These are phyloP conservation scores for Corylus heterophylla DNA, from an alignment of 306 rosid genomes.

Conservation along the genomic window DNA sequence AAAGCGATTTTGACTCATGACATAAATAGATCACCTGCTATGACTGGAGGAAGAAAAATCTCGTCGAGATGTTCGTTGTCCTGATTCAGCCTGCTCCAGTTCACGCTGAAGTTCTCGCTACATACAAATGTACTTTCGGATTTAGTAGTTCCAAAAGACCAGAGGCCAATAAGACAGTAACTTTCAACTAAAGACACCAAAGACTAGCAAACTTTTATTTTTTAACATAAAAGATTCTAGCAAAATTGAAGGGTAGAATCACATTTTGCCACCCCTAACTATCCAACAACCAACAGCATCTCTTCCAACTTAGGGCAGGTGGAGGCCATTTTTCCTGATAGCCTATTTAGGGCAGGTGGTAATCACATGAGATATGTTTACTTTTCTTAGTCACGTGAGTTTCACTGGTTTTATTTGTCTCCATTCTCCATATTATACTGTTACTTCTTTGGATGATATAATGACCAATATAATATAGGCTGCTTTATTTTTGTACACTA, in stretches of 20 bases:
- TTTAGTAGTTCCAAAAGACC: conserved; percentile 7
- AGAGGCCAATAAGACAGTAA: neutral
- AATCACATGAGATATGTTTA: neutral
- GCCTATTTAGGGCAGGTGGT: neutral
- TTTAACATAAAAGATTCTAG: neutral
- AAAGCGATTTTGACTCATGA: conserved; percentile 5
- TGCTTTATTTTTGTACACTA: neutral
- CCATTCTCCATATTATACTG: neutral
- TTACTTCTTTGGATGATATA: conserved; percentile 4
- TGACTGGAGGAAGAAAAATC: conserved; percentile 76
- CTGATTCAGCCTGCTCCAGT: conserved; percentile 89
- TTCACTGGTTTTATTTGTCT: neutral
- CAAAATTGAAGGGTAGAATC: neutral
- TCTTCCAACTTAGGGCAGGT: neutral
- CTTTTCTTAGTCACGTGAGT: neutral
- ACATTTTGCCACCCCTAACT: neutral
- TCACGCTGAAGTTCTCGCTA: conserved; percentile 96
- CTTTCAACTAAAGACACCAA: neutral
- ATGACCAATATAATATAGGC: neutral
- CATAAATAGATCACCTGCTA: conserved; percentile 51
- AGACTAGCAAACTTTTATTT: neutral
- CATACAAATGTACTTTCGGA: conserved; percentile 22
- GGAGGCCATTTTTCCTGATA: neutral
- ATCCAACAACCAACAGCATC: neutral
- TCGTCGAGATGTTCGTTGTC: conserved; percentile 75